These are phyloP conservation scores for Lentinula lateritia DNA, from an alignment of 768 basidiomycete genomes.

Conservation along the genomic window DNA sequence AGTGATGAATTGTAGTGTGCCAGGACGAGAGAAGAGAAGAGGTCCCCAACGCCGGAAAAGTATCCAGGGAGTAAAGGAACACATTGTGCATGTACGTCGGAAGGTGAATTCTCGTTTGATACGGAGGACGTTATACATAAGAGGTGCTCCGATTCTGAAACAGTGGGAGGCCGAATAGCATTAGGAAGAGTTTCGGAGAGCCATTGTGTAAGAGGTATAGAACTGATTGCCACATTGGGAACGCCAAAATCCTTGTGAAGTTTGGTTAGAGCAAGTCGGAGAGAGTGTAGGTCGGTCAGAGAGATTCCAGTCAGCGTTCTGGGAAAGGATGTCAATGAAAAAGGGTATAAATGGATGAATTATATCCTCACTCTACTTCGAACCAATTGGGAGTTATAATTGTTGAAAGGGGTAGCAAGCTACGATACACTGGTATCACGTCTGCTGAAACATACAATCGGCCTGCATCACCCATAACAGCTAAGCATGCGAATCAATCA, in stretches of 20 bases:
- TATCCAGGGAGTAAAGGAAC: constrained; percentile 84
- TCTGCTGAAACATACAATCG: constrained; percentile 82
- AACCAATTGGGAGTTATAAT: constrained; percentile 99
- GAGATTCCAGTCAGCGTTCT: constrained; percentile 74
- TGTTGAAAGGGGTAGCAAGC: constrained; percentile 75
- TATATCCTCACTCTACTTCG: constrained; percentile 77
- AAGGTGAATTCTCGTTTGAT: constrained; percentile 19
- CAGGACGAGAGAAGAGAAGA: constrained; percentile 89
- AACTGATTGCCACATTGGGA: constrained; percentile 88
- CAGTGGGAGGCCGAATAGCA: constrained; percentile 31
- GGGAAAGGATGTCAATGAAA: not conserved
- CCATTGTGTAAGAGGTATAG: constrained; percentile 67
- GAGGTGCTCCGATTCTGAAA: constrained; percentile 42
- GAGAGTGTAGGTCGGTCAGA: constrained; percentile 60
- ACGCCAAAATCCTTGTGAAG: constrained; percentile 76
- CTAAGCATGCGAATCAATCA: constrained; percentile 31
- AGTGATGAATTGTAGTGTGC: constrained; percentile 57
- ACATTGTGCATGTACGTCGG: constrained; percentile 59
- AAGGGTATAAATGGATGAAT: not conserved
- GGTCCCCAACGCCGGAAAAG: constrained; percentile 95
- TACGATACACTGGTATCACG: constrained; percentile 82
- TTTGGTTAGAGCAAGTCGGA: constrained; percentile 61
- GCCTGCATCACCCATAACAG: constrained; percentile 93
- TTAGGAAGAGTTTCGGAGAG: constrained; percentile 51
- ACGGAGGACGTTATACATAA: constrained; percentile 74